These are phyloP conservation scores for Cupressus sempervirens DNA, from an alignment of 75 land plant species.

Conservation along the genomic window DNA sequence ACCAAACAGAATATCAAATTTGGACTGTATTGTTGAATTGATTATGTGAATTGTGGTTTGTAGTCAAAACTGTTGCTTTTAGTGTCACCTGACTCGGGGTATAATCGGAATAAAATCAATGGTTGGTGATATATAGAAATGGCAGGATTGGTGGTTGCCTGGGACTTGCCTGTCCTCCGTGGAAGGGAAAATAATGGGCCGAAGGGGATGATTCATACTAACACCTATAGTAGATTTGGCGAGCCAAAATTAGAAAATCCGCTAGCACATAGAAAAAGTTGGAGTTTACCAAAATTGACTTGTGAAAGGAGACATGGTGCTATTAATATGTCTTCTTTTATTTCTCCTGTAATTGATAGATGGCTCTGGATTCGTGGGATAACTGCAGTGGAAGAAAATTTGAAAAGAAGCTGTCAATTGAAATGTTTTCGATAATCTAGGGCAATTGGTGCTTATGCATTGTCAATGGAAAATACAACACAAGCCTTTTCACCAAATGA, in stretches of 20 bases:
- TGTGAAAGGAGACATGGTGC: background rate
- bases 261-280: background rate
- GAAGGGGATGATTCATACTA: background rate
- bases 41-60: background rate
- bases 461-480: constrained; percentile 56
- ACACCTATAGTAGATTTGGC: background rate
- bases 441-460: constrained; percentile 20
- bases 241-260: background rate
- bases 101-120: background rate
- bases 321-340: background rate
- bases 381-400: no score
- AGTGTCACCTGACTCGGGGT: background rate
- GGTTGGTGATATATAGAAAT: background rate
- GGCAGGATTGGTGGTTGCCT: constrained; percentile 5
- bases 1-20: background rate
- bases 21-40: background rate
- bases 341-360: background rate
- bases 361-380: no score
- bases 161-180: background rate
- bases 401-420: background rate
- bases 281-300: background rate
- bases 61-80: background rate
- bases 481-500: constrained; percentile 41
- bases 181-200: background rate
- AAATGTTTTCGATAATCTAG: background rate